These are phyloP conservation scores for Fusarium coicis DNA, from an alignment of 2,329 filamentous ascomycete species.

Conservation along the genomic window DNA sequence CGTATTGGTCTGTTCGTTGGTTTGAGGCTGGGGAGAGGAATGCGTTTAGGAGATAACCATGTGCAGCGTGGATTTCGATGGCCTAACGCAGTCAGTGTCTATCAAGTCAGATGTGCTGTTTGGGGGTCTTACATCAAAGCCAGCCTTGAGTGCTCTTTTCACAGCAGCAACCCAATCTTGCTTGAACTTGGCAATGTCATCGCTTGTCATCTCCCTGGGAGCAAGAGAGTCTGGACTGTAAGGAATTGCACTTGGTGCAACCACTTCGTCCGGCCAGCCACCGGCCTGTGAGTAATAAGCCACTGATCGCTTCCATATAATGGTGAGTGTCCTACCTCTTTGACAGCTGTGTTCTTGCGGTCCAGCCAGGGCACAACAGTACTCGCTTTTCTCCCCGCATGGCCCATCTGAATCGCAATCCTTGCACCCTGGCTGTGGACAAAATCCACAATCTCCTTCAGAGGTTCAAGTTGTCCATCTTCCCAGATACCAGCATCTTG, in stretches of 20 bases:
- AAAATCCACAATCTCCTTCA: constrained; percentile 71
- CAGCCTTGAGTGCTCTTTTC: constrained; percentile 33
- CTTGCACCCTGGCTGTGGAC: constrained; percentile 68
- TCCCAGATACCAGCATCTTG: constrained; percentile 76
- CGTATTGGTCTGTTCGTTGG: constrained; percentile 63
- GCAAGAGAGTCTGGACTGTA: constrained; percentile 35
- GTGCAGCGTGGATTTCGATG: constrained; percentile 54
- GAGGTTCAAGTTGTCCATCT: constrained; percentile 72
- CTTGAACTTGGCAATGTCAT: constrained; percentile 41
- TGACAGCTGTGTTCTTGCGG: constrained; percentile 37
- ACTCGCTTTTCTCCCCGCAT: constrained; percentile 71
- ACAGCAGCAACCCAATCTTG: constrained; percentile 35
- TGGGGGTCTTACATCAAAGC: constrained; percentile 28
- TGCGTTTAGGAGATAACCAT: constrained; percentile 64
- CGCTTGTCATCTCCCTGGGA: constrained; percentile 38
- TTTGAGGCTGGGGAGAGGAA: constrained; percentile 63
- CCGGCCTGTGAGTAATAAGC: constrained; percentile 21
- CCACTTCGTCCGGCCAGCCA: constrained; percentile 42
- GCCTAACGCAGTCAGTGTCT: constrained; percentile 12
- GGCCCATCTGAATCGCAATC: constrained; percentile 75
- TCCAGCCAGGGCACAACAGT: constrained; percentile 45
- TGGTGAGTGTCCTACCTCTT: constrained; percentile 24
- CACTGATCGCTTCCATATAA: background rate
- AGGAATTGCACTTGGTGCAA: constrained; percentile 35
- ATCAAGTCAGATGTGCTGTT: too few species aligned